Percentiles rank a stretch among this genome's conserved stretches.
These are phyloP conservation scores for Paecilomyces dactylethromorphus DNA, from an alignment of 2,329 filamentous ascomycete species.

Conservation along the genomic window DNA sequence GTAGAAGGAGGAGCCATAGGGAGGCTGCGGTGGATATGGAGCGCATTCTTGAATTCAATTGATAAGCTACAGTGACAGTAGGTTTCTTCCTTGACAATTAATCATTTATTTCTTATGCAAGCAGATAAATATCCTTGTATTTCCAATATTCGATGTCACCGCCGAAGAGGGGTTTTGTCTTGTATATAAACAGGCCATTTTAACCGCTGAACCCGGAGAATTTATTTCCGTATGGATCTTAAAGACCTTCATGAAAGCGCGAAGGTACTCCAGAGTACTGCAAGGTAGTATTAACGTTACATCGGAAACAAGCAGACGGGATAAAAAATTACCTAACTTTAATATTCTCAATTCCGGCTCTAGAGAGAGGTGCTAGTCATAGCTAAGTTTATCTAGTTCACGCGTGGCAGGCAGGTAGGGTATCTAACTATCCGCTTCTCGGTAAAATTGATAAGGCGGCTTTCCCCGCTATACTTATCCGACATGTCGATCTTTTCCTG, in stretches of 20 bases:
- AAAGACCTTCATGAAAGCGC: not conserved
- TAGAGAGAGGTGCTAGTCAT: not conserved
- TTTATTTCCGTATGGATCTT: not conserved
- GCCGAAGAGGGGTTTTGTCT: too few species aligned
- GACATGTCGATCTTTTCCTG: not conserved
- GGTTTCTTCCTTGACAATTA: not conserved
- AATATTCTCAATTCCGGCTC: not conserved
- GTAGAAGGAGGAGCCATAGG: not conserved
- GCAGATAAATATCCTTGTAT: not conserved
- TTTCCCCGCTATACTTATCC: not conserved
- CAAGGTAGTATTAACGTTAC: not conserved
- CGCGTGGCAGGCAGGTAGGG: too few species aligned
- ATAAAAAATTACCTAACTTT: not conserved
- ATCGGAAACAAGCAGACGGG: not conserved
- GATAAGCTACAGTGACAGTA: not conserved
- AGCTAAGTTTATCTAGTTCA: not conserved
- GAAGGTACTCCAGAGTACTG: not conserved
- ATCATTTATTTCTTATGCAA: not conserved
- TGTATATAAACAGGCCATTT: not conserved
- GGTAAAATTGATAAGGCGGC: not conserved
- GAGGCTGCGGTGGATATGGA: not conserved
- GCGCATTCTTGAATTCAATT: not conserved
- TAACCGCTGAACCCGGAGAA: not conserved
- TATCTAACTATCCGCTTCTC: not conserved
- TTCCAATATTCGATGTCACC: not conserved